Conservation (phyloP, 1,139 yeast species). For the Protomyces macrosporus region DNA sequence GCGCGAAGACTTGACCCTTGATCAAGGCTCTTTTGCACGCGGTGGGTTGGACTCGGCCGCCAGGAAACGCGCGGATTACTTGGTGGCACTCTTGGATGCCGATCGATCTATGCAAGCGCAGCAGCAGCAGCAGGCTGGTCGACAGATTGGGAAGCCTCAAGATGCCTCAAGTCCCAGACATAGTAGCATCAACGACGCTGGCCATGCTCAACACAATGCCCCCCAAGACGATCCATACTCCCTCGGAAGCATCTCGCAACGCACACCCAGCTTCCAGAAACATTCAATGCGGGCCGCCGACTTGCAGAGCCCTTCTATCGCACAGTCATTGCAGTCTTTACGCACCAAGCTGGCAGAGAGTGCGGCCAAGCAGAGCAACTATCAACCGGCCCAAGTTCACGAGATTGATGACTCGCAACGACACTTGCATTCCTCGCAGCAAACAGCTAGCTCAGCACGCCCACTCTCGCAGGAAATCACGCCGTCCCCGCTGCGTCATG, state of each 20-base stretch:
- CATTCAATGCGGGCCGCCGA: conserved; percentile 9
- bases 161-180: conserved; percentile 16
- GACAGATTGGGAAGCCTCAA: conserved; percentile 3
- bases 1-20: background rate
- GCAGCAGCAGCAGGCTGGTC: background rate
- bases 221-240: background rate
- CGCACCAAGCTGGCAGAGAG: background rate
- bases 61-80: background rate
- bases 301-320: background rate
- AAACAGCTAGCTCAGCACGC: background rate
- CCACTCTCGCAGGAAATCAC: background rate
- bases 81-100: background rate
- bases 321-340: background rate
- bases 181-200: background rate
- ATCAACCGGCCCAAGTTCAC: background rate
- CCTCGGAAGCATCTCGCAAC: background rate
- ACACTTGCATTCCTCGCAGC: background rate
- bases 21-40: background rate
- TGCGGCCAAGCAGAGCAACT: background rate
- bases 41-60: background rate
- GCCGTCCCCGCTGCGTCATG: conserved; percentile 4
- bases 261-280: conserved; percentile 6
- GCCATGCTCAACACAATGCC: no score
- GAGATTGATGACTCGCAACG: conserved; percentile 9
- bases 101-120: background rate